Evolutionary conservation across 2,329 filamentous ascomycete species (phyloP).

Genomic region (Colletotrichum neosansevieriae): DNA sequence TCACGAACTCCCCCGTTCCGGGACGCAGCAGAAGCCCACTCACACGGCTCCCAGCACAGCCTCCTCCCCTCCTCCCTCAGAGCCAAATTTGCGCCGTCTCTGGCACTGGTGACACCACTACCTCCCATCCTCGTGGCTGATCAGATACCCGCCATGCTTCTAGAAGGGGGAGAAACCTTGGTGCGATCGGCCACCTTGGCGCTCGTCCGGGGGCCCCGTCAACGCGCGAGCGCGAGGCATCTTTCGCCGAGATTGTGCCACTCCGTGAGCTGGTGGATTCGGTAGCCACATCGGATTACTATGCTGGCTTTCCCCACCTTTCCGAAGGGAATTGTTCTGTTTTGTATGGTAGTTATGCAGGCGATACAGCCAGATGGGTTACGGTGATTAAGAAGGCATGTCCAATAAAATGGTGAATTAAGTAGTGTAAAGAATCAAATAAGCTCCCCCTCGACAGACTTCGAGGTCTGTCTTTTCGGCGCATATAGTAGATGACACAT

Average conservation of each 20-base stretch:
- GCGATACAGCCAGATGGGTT: neutral
- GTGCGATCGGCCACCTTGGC: constrained; percentile 23
- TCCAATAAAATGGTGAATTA: constrained; percentile 13
- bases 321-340: neutral
- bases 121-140: constrained; percentile 8
- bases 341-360: neutral
- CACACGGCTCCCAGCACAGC: constrained; percentile 12
- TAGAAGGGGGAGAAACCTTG: constrained; percentile 29
- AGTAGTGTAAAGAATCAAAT: constrained; percentile 25
- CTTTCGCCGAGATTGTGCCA: constrained; percentile 4
- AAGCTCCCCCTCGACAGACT: constrained; percentile 29
- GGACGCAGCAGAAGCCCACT: neutral
- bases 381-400: neutral
- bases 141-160: constrained; percentile 14
- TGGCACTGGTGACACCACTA: constrained; percentile 1
- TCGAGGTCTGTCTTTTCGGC: constrained; percentile 16
- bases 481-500: constrained; percentile 18
- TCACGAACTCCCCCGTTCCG: neutral
- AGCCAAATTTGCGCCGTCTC: constrained; percentile 15
- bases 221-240: neutral
- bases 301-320: neutral
- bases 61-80: constrained; percentile 2
- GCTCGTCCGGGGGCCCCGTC: neutral
- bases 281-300: neutral
- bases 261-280: neutral